Percentiles rank a stretch among this genome's conserved stretches.
Conservation (phyloP, 2,329 filamentous ascomycete species). For the Chrysoporthe puriensis region DNA sequence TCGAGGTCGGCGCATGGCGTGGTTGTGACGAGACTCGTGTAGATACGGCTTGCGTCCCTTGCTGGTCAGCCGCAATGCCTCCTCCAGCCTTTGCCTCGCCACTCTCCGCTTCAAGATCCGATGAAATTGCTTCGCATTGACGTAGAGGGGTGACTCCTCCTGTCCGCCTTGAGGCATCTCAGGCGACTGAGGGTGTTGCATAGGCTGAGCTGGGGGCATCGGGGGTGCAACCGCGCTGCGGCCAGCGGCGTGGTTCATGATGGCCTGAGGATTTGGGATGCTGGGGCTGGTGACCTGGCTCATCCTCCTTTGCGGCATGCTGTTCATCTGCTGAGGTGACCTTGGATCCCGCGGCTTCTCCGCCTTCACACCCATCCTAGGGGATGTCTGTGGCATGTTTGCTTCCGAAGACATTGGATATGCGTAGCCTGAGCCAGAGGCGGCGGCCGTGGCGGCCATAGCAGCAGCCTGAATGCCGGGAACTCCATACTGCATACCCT, state of each 20-base stretch:
- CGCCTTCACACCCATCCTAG: slow-evolving; percentile 70
- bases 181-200: slow-evolving; percentile 74
- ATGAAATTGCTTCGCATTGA: slow-evolving; percentile 99
- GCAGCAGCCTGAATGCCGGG: slow-evolving; percentile 85
- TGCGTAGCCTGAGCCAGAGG: slow-evolving; percentile 78
- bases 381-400: slow-evolving; percentile 71
- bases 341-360: slow-evolving; percentile 75
- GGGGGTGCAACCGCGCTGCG: slow-evolving; percentile 59
- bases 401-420: slow-evolving; percentile 70
- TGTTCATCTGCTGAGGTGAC: slow-evolving; percentile 75
- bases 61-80: slow-evolving; percentile 86
- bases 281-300: slow-evolving; percentile 78
- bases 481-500: slow-evolving; percentile 79
- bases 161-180: slow-evolving; percentile 73
- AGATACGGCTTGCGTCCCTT: slow-evolving; percentile 97
- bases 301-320: slow-evolving; percentile 66
- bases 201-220: slow-evolving; percentile 65
- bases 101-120: slow-evolving; percentile 93
- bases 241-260: slow-evolving; percentile 69
- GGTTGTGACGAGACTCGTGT: slow-evolving; percentile 96
- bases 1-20: slow-evolving; percentile 93
- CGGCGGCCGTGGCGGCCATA: slow-evolving; percentile 89
- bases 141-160: slow-evolving; percentile 94
- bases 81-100: slow-evolving; percentile 90
- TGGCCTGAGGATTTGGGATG: slow-evolving; percentile 72